Conservation (phyloP, 495 filamentous ascomycete genomes). For the Friedmanniomyces endolithicus region DNA sequence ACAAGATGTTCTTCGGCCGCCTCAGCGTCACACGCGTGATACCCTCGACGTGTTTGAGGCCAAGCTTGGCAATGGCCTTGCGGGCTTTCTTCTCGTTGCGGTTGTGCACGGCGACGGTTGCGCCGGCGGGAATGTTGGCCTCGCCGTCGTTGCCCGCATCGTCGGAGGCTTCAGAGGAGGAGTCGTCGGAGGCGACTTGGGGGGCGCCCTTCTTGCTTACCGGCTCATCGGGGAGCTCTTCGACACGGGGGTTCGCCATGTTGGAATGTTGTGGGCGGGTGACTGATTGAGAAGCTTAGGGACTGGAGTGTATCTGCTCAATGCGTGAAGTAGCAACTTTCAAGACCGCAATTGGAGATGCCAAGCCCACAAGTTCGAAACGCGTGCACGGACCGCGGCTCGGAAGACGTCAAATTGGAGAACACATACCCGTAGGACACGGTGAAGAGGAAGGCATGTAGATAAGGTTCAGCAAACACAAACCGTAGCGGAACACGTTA, state of each 20-base stretch:
- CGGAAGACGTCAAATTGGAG: not conserved
- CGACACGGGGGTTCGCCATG: conserved; percentile 96
- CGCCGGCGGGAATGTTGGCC: conserved; percentile 67
- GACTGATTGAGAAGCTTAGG: no score
- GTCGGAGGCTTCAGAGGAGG: conserved; percentile 48
- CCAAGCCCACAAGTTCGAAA: not conserved
- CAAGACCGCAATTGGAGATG: not conserved
- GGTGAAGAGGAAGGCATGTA: not conserved
- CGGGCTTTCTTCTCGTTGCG: conserved; percentile 99
- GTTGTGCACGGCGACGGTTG: conserved; percentile 80
- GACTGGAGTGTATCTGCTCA: no score
- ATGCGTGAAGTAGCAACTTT: not conserved
- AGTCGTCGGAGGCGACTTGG: conserved; percentile 64
- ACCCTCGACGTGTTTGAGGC: conserved; percentile 87
- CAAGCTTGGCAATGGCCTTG: conserved; percentile 96
- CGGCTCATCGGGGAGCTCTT: conserved; percentile 89
- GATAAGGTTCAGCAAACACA: no score
- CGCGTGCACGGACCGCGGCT: not conserved
- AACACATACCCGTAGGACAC: not conserved
- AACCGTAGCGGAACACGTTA: no score
- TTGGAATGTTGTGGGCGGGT: conserved; percentile 23
- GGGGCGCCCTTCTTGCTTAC: conserved; percentile 49
- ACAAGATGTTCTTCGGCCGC: conserved; percentile 97
- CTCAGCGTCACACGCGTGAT: conserved; percentile 97
- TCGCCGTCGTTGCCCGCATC: conserved; percentile 42